Evolutionary conservation across 2,329 filamentous ascomycete species (phyloP), one percentile per base, ranked within the genome.

Genomic region (Esteya vermicola): DNA sequence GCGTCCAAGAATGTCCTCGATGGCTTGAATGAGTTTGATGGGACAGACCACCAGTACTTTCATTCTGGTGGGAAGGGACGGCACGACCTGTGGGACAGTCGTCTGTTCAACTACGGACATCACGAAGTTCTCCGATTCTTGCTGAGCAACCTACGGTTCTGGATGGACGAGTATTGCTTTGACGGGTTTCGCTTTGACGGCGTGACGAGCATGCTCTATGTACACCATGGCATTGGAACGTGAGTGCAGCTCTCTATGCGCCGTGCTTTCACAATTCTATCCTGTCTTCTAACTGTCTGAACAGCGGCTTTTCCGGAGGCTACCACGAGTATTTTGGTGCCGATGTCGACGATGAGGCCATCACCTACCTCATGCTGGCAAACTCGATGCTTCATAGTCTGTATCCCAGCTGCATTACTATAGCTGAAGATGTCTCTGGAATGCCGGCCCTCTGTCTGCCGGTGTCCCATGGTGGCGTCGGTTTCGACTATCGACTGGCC

Each of bases 141-240:
- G 34, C 68, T 98, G 21, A 95, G 88, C 58, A 98, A 98, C 57
- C 63, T 98, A 43, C 75, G 89, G 20, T 98, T 94, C 65, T 98
- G 91, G 88, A 96, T 98, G 88, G 89, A 96, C 42, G 88, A 95
- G 61, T 98, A 95, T 54, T 67, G 77, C 31, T 96, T 98, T 55
- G 91, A 98, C 55, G 91, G 91, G 20, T 98, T 96, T 71, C 77
- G 91, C 32, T 98, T 98, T 52, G 91, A 98, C 51, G 91, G 91
- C 48, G 91, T 98, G 39, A 98, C 91, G 2, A 95, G 88, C 63
- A 98, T 98, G 86, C 78, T 98, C 42, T 98, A 98, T 59, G 65
- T 68, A 14, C 91, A 98, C 56, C 91, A 98, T 56, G 91, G 91
- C 35, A 94, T 98, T 60, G 91, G 91, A 67, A 93, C 88, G 78